Base-by-base conservation (phyloP, 192 early-diverging fungal genomes). In the Podila horticola region DNA sequence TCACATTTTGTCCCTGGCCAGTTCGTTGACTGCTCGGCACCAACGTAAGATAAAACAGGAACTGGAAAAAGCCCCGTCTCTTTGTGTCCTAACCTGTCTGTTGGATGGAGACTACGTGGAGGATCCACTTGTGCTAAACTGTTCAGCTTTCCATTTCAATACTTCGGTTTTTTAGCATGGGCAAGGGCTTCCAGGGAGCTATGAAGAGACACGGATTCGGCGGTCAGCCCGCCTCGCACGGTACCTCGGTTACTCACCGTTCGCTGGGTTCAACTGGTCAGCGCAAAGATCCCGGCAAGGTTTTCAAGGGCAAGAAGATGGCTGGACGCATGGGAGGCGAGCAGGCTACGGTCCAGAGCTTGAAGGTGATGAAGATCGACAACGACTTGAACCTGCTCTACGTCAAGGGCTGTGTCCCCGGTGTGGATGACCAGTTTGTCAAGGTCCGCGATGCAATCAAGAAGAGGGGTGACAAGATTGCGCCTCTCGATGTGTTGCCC, bases 291-390 rank as follows among this genome's bases (percentile, higher is more conserved):
- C 97, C 97, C 50, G 95, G 95, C 26, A 92, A 90, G 61, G 95
- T 98, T 52, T 97, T 94, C 77, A 95, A 95, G 71, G 97, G 97
- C 22, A 99, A 96, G 87, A 99, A 99, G 75, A 99, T 99, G 97
- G 91, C 97, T 22, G 97, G 97, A 57, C 91, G 94, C 28, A 95
- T 99, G 92, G 97, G 97, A 64, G 93, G 93, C 62, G 91, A 95
- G 58, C 92, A 84, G 71, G 81, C 87, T 1, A 97, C 96, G 4
- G 91, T 92, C 29, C 93, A 95, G 70, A 95, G 90, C 67, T 83
- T 97, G 15, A 88, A 94, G 69, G 94, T 98, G 31, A 79, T 95
- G 72, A 95, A 95, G 84, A 90, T 99, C 49, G 97, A 99, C 76
- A 91, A 91, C 48, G 89, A 74, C 8, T 81, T 95, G 65, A 95